phyloP scores from a whole-genome alignment of 495 filamentous ascomycete genomes.

The Penicillium pulvis region DNA sequence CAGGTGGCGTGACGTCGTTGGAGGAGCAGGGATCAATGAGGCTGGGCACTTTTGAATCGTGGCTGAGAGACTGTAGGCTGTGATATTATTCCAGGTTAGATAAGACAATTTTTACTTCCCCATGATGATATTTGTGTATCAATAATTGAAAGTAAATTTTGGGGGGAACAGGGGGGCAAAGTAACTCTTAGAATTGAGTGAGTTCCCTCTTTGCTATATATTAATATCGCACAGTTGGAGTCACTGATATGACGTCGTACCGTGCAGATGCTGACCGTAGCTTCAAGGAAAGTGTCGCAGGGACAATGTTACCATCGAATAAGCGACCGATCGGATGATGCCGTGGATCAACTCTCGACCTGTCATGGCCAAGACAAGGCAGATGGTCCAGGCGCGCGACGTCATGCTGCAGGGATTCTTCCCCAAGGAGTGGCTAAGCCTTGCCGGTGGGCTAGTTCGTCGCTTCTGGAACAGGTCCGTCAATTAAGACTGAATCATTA shows the following conservation, averaged over 20 bases:
- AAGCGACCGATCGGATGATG: not conserved
- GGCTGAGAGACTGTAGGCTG: constrained; percentile 1
- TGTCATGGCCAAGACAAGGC: not conserved
- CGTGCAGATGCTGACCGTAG: not conserved
- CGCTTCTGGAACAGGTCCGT: not conserved
- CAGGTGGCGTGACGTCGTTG: constrained; percentile 27
- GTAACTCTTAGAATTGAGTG: not conserved
- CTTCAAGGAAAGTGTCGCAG: not conserved
- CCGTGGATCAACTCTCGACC: not conserved
- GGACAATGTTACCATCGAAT: not conserved
- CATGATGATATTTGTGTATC: not conserved
- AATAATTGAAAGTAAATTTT: not conserved
- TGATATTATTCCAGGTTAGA: not conserved
- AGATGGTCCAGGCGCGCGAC: constrained; percentile 4
- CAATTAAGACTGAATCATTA: no score
- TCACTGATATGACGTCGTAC: not conserved
- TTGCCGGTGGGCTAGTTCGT: not conserved
- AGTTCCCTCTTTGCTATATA: not conserved
- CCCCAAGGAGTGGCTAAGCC: not conserved
- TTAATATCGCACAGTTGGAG: not conserved
- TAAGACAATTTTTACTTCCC: not conserved
- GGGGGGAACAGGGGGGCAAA: not conserved
- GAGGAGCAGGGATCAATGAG: constrained; percentile 1
- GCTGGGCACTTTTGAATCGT: not conserved
- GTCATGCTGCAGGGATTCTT: constrained; percentile 22